Conservation (phyloP, 306 rosid genomes). For the Cucumis cinereus region DNA sequence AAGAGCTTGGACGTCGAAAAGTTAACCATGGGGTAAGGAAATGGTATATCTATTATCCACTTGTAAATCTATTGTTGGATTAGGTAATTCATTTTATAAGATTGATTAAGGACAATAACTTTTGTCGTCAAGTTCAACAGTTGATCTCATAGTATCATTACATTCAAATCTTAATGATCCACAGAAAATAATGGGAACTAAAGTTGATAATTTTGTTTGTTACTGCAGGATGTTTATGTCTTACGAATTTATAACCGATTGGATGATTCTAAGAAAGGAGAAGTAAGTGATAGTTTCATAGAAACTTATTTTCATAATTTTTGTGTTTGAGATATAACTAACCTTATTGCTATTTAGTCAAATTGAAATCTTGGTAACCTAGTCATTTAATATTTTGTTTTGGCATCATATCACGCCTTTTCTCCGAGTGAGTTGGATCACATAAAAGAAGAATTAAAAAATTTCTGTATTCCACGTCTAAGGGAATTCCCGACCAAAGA, state of each 20-base stretch:
- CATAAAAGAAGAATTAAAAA: neutral
- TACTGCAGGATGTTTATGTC: constrained; percentile 58
- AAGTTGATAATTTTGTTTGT: constrained; percentile 6
- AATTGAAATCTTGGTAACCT: neutral
- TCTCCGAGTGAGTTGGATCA: neutral
- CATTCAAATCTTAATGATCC: neutral
- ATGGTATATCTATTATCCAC: neutral
- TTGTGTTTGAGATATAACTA: constrained; percentile 1
- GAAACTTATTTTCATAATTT: neutral
- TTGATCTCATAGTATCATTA: neutral
- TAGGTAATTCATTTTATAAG: neutral
- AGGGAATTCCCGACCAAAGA: neutral
- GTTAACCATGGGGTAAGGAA: constrained; percentile 46
- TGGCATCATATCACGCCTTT: neutral
- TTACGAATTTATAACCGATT: constrained; percentile 62
- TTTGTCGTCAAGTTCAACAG: neutral
- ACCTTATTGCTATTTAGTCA: neutral
- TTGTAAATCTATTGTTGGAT: neutral
- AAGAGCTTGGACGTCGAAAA: constrained; percentile 57
- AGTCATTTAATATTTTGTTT: neutral
- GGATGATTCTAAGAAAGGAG: constrained; percentile 77
- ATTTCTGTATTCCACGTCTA: neutral
- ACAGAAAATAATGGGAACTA: constrained; percentile 9
- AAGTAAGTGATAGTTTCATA: constrained; percentile 38
- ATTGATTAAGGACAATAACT: neutral